Evolutionary conservation across 805 yeast species (phyloP), one percentile per base, ranked within the genome.

Genomic region (Komagataella mondaviorum): DNA sequence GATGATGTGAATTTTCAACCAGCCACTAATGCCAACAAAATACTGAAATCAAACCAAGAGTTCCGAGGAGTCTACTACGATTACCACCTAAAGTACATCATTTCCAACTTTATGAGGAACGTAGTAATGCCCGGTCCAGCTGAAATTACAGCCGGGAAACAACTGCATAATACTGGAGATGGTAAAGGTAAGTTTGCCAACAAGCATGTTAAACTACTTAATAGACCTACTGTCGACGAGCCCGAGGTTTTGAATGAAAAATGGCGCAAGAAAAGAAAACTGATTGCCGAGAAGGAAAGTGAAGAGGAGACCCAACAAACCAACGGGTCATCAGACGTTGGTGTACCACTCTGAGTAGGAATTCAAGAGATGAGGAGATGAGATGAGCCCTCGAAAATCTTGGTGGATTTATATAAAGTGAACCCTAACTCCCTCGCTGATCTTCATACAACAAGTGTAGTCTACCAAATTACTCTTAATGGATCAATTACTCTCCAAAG

Each of bases 201-300:
- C 12, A 69, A 65, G 16, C 87, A 89, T 61, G 72, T 75, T 4
- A 83, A 85, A 6, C 63, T 88, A 45, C 57, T 59, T 7, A 63
- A 79, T 23, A 72, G 96, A 52, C 77, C 74, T 14, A 65, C 75
- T 47, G 71, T 80, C 54, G 91, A 83, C 16, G 61, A 84, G 1
- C 83, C 78, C n/a, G 88, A 84, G 49, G 76, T 67, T 14, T 79
- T 84, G 8, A 91, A 91, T 63, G 78, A 70, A 45, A 77, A 80
- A 56, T 85, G 82, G 71, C 60, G 64, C 55, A 65, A 69, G 57
- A 77, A 73, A 61, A 73, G 66, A 54, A 64, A 30, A 10, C 14
- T 30, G 14, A 30, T 30, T 3, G 12, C 12, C 14, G 39, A 30
- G 14, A 8, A 30, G 39, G 39, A 30, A 14, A 4, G 39, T 14